Evolutionary conservation across 495 filamentous ascomycete genomes (phyloP).

Genomic region (Extremus antarcticus): DNA sequence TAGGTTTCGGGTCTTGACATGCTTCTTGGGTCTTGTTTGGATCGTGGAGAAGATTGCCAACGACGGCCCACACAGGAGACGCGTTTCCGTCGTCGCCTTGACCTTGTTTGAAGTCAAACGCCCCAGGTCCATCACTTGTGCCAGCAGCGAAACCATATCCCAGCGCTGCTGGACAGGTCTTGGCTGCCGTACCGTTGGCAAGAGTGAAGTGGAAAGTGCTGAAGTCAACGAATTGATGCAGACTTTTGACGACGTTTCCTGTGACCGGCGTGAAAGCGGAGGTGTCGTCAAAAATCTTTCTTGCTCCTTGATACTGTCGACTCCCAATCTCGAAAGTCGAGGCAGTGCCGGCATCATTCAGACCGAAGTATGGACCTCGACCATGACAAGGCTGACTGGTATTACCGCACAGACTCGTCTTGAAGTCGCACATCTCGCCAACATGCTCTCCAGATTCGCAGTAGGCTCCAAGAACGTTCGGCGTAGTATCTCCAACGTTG

Average conservation of each 20-base stretch:
- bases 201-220: constrained; percentile 61
- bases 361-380: constrained; percentile 69
- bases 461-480: constrained; percentile 65
- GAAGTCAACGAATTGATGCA: constrained; percentile 41
- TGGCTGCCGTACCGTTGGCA: constrained; percentile 59
- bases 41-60: constrained; percentile 58
- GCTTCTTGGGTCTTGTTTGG: constrained; percentile 59
- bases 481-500: constrained; percentile 85
- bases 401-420: constrained; percentile 53
- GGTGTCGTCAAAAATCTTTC: constrained; percentile 20
- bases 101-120: constrained; percentile 91
- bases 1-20: constrained; percentile 78
- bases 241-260: constrained; percentile 26
- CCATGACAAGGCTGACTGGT: constrained; percentile 71
- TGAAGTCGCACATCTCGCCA: constrained; percentile 29
- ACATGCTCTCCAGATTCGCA: constrained; percentile 31
- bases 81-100: constrained; percentile 58
- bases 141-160: constrained; percentile 92
- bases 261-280: constrained; percentile 22
- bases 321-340: constrained; percentile 34
- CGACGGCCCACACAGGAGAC: constrained; percentile 74
- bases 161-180: constrained; percentile 81
- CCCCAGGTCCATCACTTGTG: constrained; percentile 85
- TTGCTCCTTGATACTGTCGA: constrained; percentile 29
- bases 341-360: constrained; percentile 32